Base-by-base conservation (phyloP, 1,284 basidiomycete species). In the Ustilago nuda region DNA sequence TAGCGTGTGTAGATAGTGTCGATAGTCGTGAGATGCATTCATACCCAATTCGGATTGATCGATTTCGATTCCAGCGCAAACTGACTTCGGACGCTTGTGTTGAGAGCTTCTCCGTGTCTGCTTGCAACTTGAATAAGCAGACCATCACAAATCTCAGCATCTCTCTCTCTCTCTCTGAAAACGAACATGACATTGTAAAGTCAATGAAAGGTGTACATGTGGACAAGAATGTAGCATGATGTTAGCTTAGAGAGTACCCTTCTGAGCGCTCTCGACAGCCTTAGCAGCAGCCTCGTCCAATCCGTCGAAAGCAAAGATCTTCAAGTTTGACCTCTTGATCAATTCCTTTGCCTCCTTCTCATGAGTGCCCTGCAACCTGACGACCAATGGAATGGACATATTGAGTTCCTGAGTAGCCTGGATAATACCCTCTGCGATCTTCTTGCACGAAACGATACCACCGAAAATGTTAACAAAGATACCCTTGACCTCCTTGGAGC, bases 391-490 rank as follows among this genome's bases (percentile, higher is more conserved):
- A 74, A 99, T 92, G 17, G 87, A 89, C 66, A 99, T 88, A 56
- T 91, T 87, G 46, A 99, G 89, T 86, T 98, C 95, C 87, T 94
- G 93, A 54, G 95, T 94, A 30, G 96, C 96, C 85, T 94, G 94
- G 89, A 99, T 98, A 86, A 99, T 96, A 87, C 96, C 96, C 88
- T 87, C 86, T 9, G 87, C 87, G 66, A 87, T 87, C 46, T 87
- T 88, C 86, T 99, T 97, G 85, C 96, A 99, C 84, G 96, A 92
- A 94, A 99, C 99, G 88, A 98, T 99, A 86, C 92, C 92, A 90
- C 87, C 83, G 79, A 81, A 72, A 58, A 83, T 86, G 89, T 99
- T 99, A 88, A 99, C 97, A 87, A 99, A 98, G 86, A 99, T 99
- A 67, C 93, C 94, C 89, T 95, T 95, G 82, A 99, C 96, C 85